Percentiles rank a stretch among this genome's conserved stretches.
Conservation (phyloP, 352 stramenopile species). For the Thalassiosira hispida region DNA sequence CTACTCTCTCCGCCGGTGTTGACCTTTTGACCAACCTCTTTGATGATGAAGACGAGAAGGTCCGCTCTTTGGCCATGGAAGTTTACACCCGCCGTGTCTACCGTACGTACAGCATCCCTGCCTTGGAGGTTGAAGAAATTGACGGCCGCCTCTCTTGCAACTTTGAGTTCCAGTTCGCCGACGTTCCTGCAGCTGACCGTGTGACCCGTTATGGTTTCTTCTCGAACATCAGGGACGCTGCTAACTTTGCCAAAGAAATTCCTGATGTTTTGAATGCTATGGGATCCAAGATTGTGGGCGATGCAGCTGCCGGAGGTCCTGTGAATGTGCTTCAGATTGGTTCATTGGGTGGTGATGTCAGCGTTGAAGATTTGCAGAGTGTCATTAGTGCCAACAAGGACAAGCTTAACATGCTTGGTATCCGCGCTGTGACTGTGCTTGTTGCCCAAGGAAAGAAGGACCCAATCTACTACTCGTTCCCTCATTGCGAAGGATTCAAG, state of each 20-base stretch:
- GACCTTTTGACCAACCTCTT: constrained; percentile 88
- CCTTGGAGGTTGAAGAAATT: constrained; percentile 68
- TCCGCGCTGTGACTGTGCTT: constrained; percentile 84
- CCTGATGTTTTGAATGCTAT: constrained; percentile 74
- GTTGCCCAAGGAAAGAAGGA: constrained; percentile 79
- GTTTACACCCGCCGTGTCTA: constrained; percentile 91
- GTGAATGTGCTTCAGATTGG: constrained; percentile 88
- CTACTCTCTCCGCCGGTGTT: constrained; percentile 85
- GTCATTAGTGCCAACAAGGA: constrained; percentile 57
- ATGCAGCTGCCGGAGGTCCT: constrained; percentile 53
- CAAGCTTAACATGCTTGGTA: constrained; percentile 78
- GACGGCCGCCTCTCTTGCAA: constrained; percentile 74
- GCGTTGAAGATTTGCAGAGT: constrained; percentile 64
- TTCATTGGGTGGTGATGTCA: constrained; percentile 47
- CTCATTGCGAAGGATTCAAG: constrained; percentile 89
- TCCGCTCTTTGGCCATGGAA: constrained; percentile 84
- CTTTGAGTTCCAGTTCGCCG: constrained; percentile 86
- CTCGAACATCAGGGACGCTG: constrained; percentile 67
- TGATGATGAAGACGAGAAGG: constrained; percentile 75
- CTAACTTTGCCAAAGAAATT: constrained; percentile 68
- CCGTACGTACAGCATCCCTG: constrained; percentile 86
- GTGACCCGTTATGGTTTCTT: constrained; percentile 76
- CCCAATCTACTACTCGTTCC: constrained; percentile 86
- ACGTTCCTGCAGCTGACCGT: constrained; percentile 74
- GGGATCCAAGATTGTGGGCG: constrained; percentile 54